Evolutionary conservation across 495 filamentous ascomycete genomes (phyloP), one percentile per base, ranked within the genome.

Genomic region (Penicillium egyptiacum): DNA sequence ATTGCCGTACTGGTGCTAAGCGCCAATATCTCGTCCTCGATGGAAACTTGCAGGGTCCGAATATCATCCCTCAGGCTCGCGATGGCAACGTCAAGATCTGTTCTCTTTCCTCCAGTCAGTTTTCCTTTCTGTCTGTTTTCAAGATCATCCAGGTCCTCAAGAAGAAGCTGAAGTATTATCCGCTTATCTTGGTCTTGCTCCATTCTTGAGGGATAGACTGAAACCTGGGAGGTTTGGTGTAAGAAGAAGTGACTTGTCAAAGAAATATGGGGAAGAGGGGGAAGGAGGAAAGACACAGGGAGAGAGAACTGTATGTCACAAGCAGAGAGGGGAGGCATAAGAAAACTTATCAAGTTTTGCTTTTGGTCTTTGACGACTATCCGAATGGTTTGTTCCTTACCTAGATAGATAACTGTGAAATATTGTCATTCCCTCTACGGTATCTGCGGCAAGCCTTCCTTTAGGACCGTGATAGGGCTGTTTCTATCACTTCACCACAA

Each of bases 1-100:
- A 51, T 23, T n/a, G 55, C 55, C 17, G 28, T 10, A 16, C 37
- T 57, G 11, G 48, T 52, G 30, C 55, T 57, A 16, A 43, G 26
- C 1, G 47, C 55, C 25, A 51, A 22, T n/a, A 30, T 37, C 19
- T 44, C n/a, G 4, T 57, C 55, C 0, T 45, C 14, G 8, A 52
- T 20, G 16, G 30, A 55, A 20, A 7, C 28, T 19, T 51, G 11
- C 1, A 2, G 40, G 9, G 3, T 3, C 16, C n/a, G 10, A 9
- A 51, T 25, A n/a, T 51, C 35, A 3, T 40, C 33, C 14, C 22
- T 16, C 49, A 51, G n/a, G 5, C 33, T 25, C 8, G 11, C 8
- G 22, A 51, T 25, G 22, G 35, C 49, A 9, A 51, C 12, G 1
- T 40, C 49, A 28, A 51, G 22, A 14, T 51, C 49, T 17, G 49